Percentiles rank a stretch among this genome's conserved stretches.
These are phyloP conservation scores for Madurella mycetomatis DNA, from an alignment of 2,329 filamentous ascomycete genomes.

Conservation along the genomic window DNA sequence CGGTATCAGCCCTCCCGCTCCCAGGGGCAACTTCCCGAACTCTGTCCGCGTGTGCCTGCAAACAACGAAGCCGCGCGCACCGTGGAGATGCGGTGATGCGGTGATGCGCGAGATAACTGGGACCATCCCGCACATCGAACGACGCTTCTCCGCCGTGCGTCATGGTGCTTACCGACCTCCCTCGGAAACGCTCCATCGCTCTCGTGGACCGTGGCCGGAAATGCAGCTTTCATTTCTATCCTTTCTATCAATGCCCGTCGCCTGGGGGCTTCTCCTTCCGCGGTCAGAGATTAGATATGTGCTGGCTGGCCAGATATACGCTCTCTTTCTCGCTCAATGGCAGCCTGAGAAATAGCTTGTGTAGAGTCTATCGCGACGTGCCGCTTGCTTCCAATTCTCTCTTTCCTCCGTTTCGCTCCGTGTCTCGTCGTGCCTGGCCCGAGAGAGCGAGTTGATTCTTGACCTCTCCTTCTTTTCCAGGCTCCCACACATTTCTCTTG, in stretches of 20 bases:
- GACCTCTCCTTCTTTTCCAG: not conserved
- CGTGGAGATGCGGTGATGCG: not conserved
- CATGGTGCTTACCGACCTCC: not conserved
- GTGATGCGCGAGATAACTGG: not conserved
- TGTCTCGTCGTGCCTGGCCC: too few species aligned
- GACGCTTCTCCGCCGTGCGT: slow-evolving; percentile 4
- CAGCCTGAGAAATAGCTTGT: too few species aligned
- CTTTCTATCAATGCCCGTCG: not conserved
- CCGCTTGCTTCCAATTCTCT: too few species aligned
- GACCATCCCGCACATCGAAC: not conserved
- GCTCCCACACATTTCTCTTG: not conserved
- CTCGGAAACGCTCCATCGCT: not conserved
- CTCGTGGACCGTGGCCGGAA: not conserved
- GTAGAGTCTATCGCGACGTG: too few species aligned
- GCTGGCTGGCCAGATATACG: too few species aligned
- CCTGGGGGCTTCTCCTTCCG: too few species aligned
- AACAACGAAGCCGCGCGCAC: not conserved
- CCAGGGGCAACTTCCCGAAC: not conserved
- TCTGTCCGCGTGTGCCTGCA: not conserved
- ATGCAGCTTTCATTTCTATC: not conserved
- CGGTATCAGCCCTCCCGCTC: too few species aligned
- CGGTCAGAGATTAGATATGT: too few species aligned
- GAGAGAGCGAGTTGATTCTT: not conserved
- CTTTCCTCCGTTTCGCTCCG: too few species aligned
- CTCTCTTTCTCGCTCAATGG: too few species aligned